phyloP scores from a whole-genome alignment of 805 yeast species.

The Candida nanaspora region DNA sequence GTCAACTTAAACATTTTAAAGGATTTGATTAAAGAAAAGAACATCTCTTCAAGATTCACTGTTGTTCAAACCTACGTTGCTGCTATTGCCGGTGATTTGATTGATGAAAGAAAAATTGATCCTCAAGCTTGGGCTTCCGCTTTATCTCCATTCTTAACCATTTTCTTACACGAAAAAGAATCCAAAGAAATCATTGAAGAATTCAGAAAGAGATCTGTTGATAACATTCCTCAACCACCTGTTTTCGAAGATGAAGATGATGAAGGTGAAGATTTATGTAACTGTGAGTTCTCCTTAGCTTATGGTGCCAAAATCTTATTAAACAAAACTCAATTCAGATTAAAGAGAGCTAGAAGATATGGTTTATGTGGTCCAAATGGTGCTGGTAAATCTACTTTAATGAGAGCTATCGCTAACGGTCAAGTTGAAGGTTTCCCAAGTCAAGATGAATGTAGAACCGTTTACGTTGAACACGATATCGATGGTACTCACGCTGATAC shows the following conservation, averaged over 20 bases:
- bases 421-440: constrained; percentile 99
- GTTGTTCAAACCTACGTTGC: constrained; percentile 78
- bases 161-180: constrained; percentile 88
- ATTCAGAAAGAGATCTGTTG: constrained; percentile 93
- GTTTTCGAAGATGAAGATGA: constrained; percentile 87
- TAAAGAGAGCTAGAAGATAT: constrained; percentile 98
- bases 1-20: constrained; percentile 82
- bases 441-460: constrained; percentile 98
- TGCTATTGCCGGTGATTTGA: constrained; percentile 97
- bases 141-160: constrained; percentile 90
- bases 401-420: constrained; percentile 96
- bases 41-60: constrained; percentile 72
- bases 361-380: constrained; percentile 99
- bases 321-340: constrained; percentile 98
- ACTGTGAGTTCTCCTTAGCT: constrained; percentile 99
- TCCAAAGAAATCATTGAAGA: constrained; percentile 88
- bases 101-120: constrained; percentile 95
- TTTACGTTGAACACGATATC: constrained; percentile 99
- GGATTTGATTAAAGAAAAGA: constrained; percentile 60
- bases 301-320: constrained; percentile 99
- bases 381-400: constrained; percentile 96
- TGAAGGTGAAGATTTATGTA: constrained; percentile 99
- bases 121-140: constrained; percentile 86
- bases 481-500: constrained; percentile 98
- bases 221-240: constrained; percentile 97